Evolutionary conservation across 805 yeast species (phyloP), one percentile per base, ranked within the genome.

Genomic region (Candida schatavii): DNA sequence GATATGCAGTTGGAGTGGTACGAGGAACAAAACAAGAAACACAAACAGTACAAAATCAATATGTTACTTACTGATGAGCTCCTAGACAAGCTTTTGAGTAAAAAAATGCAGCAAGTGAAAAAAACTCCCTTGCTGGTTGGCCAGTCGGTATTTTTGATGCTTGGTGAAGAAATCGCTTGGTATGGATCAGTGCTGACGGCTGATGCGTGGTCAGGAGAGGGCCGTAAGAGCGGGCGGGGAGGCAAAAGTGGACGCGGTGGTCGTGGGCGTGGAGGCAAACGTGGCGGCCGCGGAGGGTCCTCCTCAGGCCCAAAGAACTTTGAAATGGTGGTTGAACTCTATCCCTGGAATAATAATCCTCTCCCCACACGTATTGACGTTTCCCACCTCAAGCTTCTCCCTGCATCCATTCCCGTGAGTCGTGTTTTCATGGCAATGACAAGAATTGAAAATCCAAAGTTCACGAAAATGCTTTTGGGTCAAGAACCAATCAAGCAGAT

Each of bases 381-480:
- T 5, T 55, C 59, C 31, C 54, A 52, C 26, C 56, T 68, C 33
- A 57, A 64, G 26, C 54, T 84, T 10, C 52, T 83, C 37, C 88
- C 88, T 0, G 80, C 81, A 17, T 77, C 84, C 6, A 77, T 78
- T 4, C 83, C 84, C 2, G 76, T 80, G 4, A 74, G 78, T 33
- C 66, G 89, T 57, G 80, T 81, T 4, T 66, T 83, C 55, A 73
- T 76, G 49, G 84, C 88, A 0, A 84, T 83, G 87, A 68, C 78
- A 2, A 68, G 77, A 36, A 68, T 83, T 27, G 70, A 70, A 35
- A 79, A 80, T 54, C 69, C 71, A 5, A 74, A 66, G 39, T 80
- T 80, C 49, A 67, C 71, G 40, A 72, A 71, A 40, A 69, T 79
- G 73, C 57, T 80, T 15, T 52, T 80, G 37, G 85, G 85, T 3